These are phyloP conservation scores for Glarea lozoyensis DNA, from an alignment of 495 filamentous ascomycete genomes.

Conservation along the genomic window DNA sequence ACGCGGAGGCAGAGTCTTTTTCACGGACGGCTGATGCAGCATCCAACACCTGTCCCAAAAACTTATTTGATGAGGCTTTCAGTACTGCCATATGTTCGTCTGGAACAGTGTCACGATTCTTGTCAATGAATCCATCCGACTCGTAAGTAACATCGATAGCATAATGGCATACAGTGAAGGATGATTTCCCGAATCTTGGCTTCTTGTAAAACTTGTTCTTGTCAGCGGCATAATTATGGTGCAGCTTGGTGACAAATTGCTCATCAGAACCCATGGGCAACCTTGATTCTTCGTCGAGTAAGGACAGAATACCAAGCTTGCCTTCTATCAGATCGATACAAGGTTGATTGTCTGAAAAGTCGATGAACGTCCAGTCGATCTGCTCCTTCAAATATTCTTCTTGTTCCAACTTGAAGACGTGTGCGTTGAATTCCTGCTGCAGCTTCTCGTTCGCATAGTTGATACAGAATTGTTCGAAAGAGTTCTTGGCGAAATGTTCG, in stretches of 20 bases:
- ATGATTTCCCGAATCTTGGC: slow-evolving; percentile 91
- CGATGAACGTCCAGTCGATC: slow-evolving; percentile 99
- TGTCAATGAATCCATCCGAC: slow-evolving; percentile 99
- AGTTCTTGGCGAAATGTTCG: slow-evolving; percentile 99
- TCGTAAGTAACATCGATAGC: slow-evolving; percentile 98
- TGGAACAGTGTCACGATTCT: slow-evolving; percentile 97
- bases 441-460: slow-evolving; percentile 99
- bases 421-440: slow-evolving; percentile 98
- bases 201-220: slow-evolving; percentile 99
- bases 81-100: slow-evolving; percentile 96
- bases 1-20: slow-evolving; percentile 64
- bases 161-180: slow-evolving; percentile 99
- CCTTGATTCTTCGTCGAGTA: slow-evolving; percentile 93
- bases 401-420: slow-evolving; percentile 99
- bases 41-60: slow-evolving; percentile 76
- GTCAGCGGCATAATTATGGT: slow-evolving; percentile 83
- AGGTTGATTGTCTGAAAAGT: slow-evolving; percentile 99
- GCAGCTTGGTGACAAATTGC: slow-evolving; percentile 94
- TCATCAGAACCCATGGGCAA: slow-evolving; percentile 97
- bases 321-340: slow-evolving; percentile 99
- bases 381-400: slow-evolving; percentile 95
- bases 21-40: slow-evolving; percentile 81
- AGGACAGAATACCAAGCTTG: slow-evolving; percentile 84
- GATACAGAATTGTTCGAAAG: slow-evolving; percentile 99
- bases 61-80: slow-evolving; percentile 72